phyloP scores from a whole-genome alignment of 352 stramenopile species.

The Detonula confervacea region DNA sequence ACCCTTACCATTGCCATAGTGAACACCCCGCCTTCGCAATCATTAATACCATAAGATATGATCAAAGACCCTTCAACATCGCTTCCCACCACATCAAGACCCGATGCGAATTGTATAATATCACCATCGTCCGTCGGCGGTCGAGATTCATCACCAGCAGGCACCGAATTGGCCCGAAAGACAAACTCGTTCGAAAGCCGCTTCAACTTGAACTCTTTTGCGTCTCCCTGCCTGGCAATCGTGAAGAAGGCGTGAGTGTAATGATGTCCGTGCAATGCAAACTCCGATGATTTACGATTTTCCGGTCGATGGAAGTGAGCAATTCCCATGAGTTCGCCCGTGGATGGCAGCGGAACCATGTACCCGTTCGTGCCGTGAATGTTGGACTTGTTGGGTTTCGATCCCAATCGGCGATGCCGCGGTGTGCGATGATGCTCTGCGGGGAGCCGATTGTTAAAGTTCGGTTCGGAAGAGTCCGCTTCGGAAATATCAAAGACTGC shows the following conservation, averaged over 20 bases:
- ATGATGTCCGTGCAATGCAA: conserved; percentile 82
- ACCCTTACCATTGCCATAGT: conserved; percentile 58
- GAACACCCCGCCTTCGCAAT: conserved; percentile 77
- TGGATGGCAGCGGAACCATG: conserved; percentile 67
- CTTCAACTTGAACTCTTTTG: conserved; percentile 55
- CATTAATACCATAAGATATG: conserved; percentile 82
- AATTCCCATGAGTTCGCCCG: conserved; percentile 74
- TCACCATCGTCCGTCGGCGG: conserved; percentile 59
- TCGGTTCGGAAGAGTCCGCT: no score
- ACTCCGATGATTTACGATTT: conserved; percentile 65
- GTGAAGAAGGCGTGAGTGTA: conserved; percentile 85
- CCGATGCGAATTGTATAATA: conserved; percentile 84
- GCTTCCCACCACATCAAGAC: conserved; percentile 62
- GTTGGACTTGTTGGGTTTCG: conserved; percentile 61
- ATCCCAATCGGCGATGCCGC: conserved; percentile 34
- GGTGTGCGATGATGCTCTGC: no score
- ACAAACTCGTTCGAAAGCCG: conserved; percentile 77
- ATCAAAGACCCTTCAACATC: conserved; percentile 50
- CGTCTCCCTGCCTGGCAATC: conserved; percentile 46
- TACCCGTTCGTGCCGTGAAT: conserved; percentile 84
- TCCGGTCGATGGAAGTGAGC: conserved; percentile 82
- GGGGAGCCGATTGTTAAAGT: no score
- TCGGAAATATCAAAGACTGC: no score
- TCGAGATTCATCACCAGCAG: conserved; percentile 4
- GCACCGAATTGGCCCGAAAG: conserved; percentile 48